Conservation (phyloP, 169 alveolate species). For the Plasmodium chabaudi region DNA sequence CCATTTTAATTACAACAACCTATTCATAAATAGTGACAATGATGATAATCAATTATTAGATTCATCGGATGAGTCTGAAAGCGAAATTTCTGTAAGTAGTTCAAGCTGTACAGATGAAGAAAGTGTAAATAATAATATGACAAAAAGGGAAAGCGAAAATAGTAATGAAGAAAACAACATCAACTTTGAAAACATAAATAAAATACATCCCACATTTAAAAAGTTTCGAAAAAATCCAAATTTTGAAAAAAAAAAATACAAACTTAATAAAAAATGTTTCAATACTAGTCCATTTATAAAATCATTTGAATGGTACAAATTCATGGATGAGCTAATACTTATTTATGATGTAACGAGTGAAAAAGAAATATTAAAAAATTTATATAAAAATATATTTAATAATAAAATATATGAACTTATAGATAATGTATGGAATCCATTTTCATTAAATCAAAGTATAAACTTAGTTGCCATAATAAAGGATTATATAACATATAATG, state of each 20-base stretch:
- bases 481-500: constrained; percentile 43
- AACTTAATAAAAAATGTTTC: constrained; percentile 19
- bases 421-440: constrained; percentile 51
- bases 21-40: background rate
- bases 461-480: constrained; percentile 33
- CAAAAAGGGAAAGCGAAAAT: background rate
- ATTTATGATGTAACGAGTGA: constrained; percentile 26
- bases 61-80: background rate
- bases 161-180: too few relatives aligned
- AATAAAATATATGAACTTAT: constrained; percentile 49
- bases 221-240: constrained; percentile 3
- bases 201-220: too few relatives aligned
- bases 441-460: constrained; percentile 67
- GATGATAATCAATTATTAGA: background rate
- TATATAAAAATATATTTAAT: constrained; percentile 36
- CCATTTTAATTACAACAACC: background rate
- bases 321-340: constrained; percentile 38
- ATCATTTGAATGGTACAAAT: constrained; percentile 69
- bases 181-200: too few relatives aligned
- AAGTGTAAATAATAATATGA: too few relatives aligned
- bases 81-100: background rate
- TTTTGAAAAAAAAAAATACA: constrained; percentile 44
- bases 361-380: constrained; percentile 23
- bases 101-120: background rate
- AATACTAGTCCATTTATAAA: constrained; percentile 43